These are phyloP conservation scores for Sporothrix sp. DNA, from an alignment of 2,329 filamentous ascomycete species.

Conservation along the genomic window DNA sequence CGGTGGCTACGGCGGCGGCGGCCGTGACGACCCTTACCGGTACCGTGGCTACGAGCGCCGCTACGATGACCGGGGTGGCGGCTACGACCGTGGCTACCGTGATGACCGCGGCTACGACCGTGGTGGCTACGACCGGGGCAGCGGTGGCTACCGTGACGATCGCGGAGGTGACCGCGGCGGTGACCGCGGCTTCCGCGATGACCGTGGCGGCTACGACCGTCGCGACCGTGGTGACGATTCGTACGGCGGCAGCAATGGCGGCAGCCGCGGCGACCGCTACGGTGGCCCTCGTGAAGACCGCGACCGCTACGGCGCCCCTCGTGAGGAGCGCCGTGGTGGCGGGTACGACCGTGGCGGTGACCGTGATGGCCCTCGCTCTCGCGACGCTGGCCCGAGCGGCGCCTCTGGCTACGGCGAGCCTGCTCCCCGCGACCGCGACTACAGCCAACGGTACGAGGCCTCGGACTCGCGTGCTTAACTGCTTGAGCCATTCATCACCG, in stretches of 20 bases:
- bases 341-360: constrained; percentile 23
- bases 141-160: constrained; percentile 6
- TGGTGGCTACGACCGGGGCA: constrained; percentile 6
- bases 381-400: constrained; percentile 23
- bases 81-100: constrained; percentile 42
- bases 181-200: constrained; percentile 19
- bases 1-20: constrained; percentile 38
- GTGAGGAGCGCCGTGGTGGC: constrained; percentile 26
- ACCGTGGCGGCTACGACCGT: constrained; percentile 40
- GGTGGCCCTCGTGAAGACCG: constrained; percentile 38
- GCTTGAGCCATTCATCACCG: not conserved
- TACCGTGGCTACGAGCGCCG: constrained; percentile 33
- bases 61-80: constrained; percentile 23
- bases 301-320: constrained; percentile 27
- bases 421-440: constrained; percentile 34
- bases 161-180: constrained; percentile 5
- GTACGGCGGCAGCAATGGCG: constrained; percentile 23
- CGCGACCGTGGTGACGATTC: constrained; percentile 38
- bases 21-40: constrained; percentile 29
- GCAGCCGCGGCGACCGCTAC: constrained; percentile 36
- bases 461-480: not conserved
- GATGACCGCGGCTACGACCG: constrained; percentile 38
- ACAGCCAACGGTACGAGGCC: constrained; percentile 28
- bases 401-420: constrained; percentile 33
- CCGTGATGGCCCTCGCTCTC: constrained; percentile 16